Evolutionary conservation across 148 eudicot species (phyloP), one percentile per base, ranked within the genome.

Genomic region (Silene uniflora): DNA sequence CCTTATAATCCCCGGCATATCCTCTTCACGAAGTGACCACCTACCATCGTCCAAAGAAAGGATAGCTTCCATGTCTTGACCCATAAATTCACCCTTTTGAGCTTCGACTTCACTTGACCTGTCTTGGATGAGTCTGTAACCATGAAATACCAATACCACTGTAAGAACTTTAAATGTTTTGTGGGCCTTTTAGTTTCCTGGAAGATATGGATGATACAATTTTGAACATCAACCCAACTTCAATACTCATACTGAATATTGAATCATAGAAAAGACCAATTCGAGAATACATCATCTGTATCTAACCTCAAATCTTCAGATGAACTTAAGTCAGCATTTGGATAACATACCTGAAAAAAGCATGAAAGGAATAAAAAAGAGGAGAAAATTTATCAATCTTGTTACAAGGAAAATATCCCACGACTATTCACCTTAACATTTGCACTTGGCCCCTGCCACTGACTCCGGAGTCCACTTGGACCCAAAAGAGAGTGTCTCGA

Each of bases 401-500:
- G 55, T 32, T 3, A 32, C 64, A 16, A 64, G 35, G 52, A 65
- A 76, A 76, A 65, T 21, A 24, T 18, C 25, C n/a, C 32, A 27
- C 12, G 14, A 14, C 46, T 76, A 47, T 58, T 61, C 63, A 91
- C 96, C 96, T 94, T 94, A 46, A 87, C 76, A 77, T 88, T 93
- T 32, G 91, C 70, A 71, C 76, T 92, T 54, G 97, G 98, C 25
- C 86, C 92, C 73, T 66, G 87, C 98, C 96, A 95, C 75, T 89
- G 92, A 71, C 88, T 83, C 62, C 84, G 89, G 76, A 95, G 91
- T 69, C 98, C 97, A 87, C 82, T 90, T 58, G 91, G 96, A 65
- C 98, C 98, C 74, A 95, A 81, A 70, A 95, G 81, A 7, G 97
- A 89, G 86, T 95, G 98, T 75, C 98, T 86, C n/a, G 98, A 90